A percentile compares a stretch with the other conserved stretches of the same genome.
phyloP scores from a whole-genome alignment of 2,329 filamentous ascomycete genomes.

The Mariannaea elegans region DNA sequence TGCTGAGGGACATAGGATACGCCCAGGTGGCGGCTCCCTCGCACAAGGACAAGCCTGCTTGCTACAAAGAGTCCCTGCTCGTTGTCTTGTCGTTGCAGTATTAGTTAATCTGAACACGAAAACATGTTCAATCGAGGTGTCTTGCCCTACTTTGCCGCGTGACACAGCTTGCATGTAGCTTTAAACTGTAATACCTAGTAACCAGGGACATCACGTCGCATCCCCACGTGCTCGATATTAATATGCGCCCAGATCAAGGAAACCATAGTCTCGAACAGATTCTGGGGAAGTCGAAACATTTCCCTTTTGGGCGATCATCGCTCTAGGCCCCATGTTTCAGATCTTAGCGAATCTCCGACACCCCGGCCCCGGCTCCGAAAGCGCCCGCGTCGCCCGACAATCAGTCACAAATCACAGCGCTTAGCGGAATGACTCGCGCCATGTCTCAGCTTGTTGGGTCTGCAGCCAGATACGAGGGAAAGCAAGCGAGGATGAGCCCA shows the following conservation, averaged over 20 bases:
- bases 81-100: constrained; percentile 52
- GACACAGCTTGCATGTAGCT: background rate
- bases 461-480: too few species aligned
- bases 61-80: constrained; percentile 49
- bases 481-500: too few species aligned
- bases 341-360: constrained; percentile 17
- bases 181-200: background rate
- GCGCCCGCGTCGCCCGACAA: background rate
- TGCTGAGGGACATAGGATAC: constrained; percentile 37
- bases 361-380: constrained; percentile 9
- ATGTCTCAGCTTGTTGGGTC: too few species aligned
- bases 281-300: constrained; percentile 10
- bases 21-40: constrained; percentile 44
- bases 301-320: constrained; percentile 4
- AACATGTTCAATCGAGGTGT: constrained; percentile 34
- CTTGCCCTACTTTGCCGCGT: background rate
- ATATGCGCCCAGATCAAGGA: background rate
- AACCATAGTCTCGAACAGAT: too few species aligned
- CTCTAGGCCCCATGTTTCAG: constrained; percentile 13
- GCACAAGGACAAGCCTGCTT: constrained; percentile 48
- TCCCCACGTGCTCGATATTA: background rate
- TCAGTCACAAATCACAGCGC: too few species aligned
- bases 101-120: constrained; percentile 53
- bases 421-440: too few species aligned
- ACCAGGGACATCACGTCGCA: background rate